Base-by-base conservation (phyloP, 305 asterid species). In the Fraxinus latifolia region DNA sequence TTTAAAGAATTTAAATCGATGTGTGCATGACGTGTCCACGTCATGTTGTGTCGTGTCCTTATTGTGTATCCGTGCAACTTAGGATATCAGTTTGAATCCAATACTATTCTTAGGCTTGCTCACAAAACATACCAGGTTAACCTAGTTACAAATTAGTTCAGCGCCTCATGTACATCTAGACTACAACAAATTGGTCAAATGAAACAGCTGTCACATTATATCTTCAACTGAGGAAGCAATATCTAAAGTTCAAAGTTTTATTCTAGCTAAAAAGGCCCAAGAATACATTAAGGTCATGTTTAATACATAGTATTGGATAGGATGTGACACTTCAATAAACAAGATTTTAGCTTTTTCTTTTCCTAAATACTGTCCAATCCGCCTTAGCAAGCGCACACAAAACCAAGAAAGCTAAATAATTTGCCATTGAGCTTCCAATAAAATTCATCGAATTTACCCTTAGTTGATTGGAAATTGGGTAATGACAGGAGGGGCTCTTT, bases 191-290 rank as follows among this genome's bases (percentile, higher is more conserved):
- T 17, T 17, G 25, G 67, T 17, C 67, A 55, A 3, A 55, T 55
- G 67, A 55, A 17, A 55, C 21, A 50, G 21, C 60, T 3, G 60
- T 11, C 67, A 55, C 67, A 55, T 2, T 55, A 55, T n/a, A 55
- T 55, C 67, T 17, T 55, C 27, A 55, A 53, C 25, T 9, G 1
- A 53, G 65, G 70, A 65, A 62, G 77, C 77, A 74, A 47, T 7
- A 73, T 29, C 50, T 77, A 74, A 62, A 33, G 7, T 78, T 76
- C 77, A 53, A 79, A 75, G 44, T 78, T 32, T 7, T 53, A 78
- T 21, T 53, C 65, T 53, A 53, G 65, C 23, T 53, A 53, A 53
- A 53, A 53, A 53, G 25, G 65, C 65, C 65, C 25, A 17, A 53
- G 65, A 53, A n/a, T 53, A n/a, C 65, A 53, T 17, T 17, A 53